Conservation (phyloP, 768 basidiomycete species). For the Fomitopsis pulvina region DNA sequence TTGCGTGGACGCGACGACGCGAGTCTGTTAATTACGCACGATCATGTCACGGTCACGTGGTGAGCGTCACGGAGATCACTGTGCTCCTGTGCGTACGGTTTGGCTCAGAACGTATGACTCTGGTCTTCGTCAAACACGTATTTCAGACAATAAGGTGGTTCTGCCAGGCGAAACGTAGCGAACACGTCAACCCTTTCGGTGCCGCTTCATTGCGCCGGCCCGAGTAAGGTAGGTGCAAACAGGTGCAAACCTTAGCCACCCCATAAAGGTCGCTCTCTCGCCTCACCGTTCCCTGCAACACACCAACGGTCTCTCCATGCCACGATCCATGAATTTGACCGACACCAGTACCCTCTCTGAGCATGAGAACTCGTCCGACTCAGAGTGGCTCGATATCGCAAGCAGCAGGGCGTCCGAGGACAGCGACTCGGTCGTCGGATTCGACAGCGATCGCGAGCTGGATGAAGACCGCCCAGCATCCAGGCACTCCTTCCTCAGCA, state of each 20-base stretch:
- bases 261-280: constrained; percentile 18
- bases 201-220: not conserved
- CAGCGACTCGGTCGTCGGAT: constrained; percentile 55
- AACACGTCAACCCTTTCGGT: not conserved
- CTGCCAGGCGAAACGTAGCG: not conserved
- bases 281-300: constrained; percentile 5
- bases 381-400: constrained; percentile 78
- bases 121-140: not conserved
- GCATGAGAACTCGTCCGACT: constrained; percentile 64
- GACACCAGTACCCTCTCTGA: constrained; percentile 47
- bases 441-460: constrained; percentile 58
- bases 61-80: too few species aligned
- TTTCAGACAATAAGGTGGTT: not conserved
- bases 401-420: constrained; percentile 66
- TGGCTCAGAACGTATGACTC: too few species aligned
- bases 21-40: not conserved
- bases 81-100: too few species aligned
- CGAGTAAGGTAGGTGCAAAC: not conserved
- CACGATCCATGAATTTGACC: constrained; percentile 24
- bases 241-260: constrained; percentile 1
- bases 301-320: not conserved
- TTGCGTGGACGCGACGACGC: too few species aligned
- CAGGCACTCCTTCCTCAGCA: constrained; percentile 63
- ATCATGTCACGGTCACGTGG: not conserved
- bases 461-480: constrained; percentile 47